A percentile compares a stretch with the other conserved stretches of the same genome.
These are phyloP conservation scores for Hydnomerulius pinastri DNA, from an alignment of 768 basidiomycete genomes.

Conservation along the genomic window DNA sequence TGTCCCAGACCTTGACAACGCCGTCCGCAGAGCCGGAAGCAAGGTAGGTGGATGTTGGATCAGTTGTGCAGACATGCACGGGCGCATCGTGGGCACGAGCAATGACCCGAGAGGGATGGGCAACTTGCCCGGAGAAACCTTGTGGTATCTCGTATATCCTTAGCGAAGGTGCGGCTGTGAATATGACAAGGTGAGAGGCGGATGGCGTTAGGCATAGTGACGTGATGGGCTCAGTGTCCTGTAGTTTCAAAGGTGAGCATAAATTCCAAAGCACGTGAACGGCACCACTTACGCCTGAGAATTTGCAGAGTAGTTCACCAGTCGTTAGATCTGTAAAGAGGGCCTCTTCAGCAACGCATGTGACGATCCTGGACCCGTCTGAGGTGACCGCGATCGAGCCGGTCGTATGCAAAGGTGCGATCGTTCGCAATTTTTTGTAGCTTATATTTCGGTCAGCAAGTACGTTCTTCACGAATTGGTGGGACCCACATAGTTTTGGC, in stretches of 20 bases:
- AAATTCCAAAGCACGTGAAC: background rate
- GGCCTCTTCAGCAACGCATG: conserved; percentile 85
- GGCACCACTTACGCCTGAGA: conserved; percentile 75
- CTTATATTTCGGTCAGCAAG: conserved; percentile 39
- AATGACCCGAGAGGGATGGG: conserved; percentile 74
- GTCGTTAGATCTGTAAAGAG: conserved; percentile 78
- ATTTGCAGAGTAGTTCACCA: conserved; percentile 76
- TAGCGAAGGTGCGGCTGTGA: conserved; percentile 79
- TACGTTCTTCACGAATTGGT: background rate
- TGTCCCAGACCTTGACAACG: conserved; percentile 96
- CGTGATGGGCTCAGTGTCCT: conserved; percentile 88
- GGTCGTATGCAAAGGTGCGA: conserved; percentile 83
- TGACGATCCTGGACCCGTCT: conserved; percentile 80
- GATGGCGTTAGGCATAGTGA: conserved; percentile 82
- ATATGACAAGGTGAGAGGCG: conserved; percentile 71
- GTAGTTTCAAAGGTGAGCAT: conserved; percentile 3
- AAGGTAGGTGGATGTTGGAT: conserved; percentile 85
- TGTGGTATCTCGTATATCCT: conserved; percentile 81
- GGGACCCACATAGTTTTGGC: conserved; percentile 43
- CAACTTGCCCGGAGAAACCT: conserved; percentile 43
- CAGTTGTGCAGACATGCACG: conserved; percentile 83
- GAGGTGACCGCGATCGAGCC: conserved; percentile 80
- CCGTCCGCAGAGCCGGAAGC: conserved; percentile 98
- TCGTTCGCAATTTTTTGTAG: conserved; percentile 72
- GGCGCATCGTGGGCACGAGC: conserved; percentile 91